A percentile compares a stretch with the other conserved stretches of the same genome.
phyloP scores from a whole-genome alignment of 805 yeast species.

The Cyberlindnera euphorbiiphila region DNA sequence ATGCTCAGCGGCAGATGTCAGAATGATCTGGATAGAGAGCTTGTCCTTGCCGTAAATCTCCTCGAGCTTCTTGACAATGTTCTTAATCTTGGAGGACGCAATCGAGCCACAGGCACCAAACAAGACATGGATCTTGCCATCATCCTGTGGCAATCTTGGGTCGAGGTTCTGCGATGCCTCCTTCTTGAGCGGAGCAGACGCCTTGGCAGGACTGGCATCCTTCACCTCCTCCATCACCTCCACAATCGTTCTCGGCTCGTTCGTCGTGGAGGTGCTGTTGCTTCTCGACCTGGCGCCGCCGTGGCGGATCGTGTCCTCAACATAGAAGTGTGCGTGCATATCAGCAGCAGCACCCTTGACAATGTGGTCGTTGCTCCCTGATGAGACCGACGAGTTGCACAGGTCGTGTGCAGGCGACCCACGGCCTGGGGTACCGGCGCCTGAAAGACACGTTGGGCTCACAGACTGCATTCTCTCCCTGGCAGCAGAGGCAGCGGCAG shows the following conservation, averaged over 20 bases:
- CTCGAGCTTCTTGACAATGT: constrained; percentile 75
- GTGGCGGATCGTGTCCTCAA: constrained; percentile 63
- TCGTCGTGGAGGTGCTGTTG: constrained; percentile 24
- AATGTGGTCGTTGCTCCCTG: constrained; percentile 13
- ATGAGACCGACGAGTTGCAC: constrained; percentile 24
- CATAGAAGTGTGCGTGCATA: constrained; percentile 79
- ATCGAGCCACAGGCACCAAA: constrained; percentile 89
- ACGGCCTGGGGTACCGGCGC: constrained; percentile 2
- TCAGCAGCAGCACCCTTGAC: constrained; percentile 30
- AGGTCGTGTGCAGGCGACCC: constrained; percentile 9
- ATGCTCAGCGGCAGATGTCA: constrained; percentile 83
- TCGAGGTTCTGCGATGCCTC: constrained; percentile 52
- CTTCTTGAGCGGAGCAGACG: constrained; percentile 18
- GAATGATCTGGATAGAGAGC: constrained; percentile 78
- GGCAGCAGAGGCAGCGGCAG: constrained; percentile 38
- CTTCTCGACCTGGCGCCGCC: constrained; percentile 33
- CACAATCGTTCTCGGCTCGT: constrained; percentile 15
- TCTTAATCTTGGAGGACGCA: constrained; percentile 75
- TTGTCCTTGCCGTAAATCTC: constrained; percentile 72
- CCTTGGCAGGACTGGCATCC: constrained; percentile 1
- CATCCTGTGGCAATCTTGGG: constrained; percentile 70
- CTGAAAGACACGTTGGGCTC: constrained; percentile 11
- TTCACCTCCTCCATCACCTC: constrained; percentile 10
- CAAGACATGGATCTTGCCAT: constrained; percentile 80
- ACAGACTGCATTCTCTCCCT: constrained; percentile 25